phyloP scores from a whole-genome alignment of 768 basidiomycete genomes.

The Kockovaella imperatae region DNA sequence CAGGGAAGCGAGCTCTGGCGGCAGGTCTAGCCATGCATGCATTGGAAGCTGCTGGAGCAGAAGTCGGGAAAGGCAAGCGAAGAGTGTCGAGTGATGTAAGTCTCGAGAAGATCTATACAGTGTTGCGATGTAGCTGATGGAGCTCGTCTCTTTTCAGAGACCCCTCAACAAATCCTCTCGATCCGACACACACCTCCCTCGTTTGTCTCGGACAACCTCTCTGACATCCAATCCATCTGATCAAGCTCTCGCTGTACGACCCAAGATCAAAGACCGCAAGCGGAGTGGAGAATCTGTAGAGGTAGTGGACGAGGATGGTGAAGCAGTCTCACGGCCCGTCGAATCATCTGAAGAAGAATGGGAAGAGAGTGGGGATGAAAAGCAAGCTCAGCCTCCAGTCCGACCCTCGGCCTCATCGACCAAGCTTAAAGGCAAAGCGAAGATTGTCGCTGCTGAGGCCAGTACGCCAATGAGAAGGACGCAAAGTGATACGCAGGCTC shows the following conservation, averaged over 20 bases:
- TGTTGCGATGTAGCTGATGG: neutral
- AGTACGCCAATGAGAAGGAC: constrained; percentile 21
- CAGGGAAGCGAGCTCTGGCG: constrained; percentile 8
- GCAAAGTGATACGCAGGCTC: constrained; percentile 25
- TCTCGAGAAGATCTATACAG: neutral
- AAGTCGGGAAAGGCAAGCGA: constrained; percentile 13
- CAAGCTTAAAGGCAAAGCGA: neutral
- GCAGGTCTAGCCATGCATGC: constrained; percentile 34
- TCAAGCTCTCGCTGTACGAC: constrained; percentile 7
- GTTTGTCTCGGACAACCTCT: constrained; percentile 26
- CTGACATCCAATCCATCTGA: constrained; percentile 11
- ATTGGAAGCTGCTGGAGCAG: constrained; percentile 7
- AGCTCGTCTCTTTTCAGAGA: no score
- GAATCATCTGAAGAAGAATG: neutral
- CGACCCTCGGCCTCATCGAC: no score
- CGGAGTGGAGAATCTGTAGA: constrained; percentile 13
- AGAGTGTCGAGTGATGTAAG: constrained; percentile 23
- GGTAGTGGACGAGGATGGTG: constrained; percentile 10
- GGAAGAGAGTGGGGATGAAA: constrained; percentile 25
- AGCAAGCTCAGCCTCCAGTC: no score
- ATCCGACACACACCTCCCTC: constrained; percentile 32
- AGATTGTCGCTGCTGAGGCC: neutral
- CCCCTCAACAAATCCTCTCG: constrained; percentile 21
- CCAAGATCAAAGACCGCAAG: constrained; percentile 7
- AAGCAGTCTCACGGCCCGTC: constrained; percentile 1